Percentiles rank a stretch among this genome's conserved stretches.
Conservation (phyloP, 179 eudicot genomes). For the Beta lomatogona region DNA sequence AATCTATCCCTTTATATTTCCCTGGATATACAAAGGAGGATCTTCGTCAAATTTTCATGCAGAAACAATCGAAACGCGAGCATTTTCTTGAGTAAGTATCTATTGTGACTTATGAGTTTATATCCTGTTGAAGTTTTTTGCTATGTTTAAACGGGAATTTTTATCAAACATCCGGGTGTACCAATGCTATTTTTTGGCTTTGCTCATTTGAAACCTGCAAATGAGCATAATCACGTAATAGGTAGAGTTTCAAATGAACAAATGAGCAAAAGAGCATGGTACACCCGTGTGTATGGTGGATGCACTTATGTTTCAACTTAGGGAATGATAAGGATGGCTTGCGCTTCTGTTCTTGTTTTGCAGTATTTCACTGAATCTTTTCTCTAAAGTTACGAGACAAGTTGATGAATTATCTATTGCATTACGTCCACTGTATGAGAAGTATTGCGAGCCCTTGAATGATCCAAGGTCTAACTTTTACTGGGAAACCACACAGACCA, state of each 20-base stretch:
- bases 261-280: no score
- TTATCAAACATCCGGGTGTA: no score
- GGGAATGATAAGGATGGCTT: background rate
- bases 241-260: no score
- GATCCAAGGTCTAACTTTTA: conserved; percentile 37
- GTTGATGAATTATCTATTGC: conserved; percentile 69
- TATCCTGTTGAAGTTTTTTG: conserved; percentile 11
- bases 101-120: background rate
- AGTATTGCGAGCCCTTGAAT: conserved; percentile 71
- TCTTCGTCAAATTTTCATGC: conserved; percentile 68
- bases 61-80: conserved; percentile 53
- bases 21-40: conserved; percentile 79
- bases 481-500: conserved; percentile 40
- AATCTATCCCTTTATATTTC: conserved; percentile 75
- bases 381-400: conserved; percentile 65
- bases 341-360: conserved; percentile 23
- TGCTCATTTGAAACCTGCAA: no score
- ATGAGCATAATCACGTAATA: no score
- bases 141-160: background rate
- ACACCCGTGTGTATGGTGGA: no score
- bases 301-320: background rate
- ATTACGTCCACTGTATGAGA: conserved; percentile 56
- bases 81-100: conserved; percentile 83
- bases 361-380: conserved; percentile 76
- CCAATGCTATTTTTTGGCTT: no score